Evolutionary conservation across 2,329 filamentous ascomycete genomes (phyloP), one percentile per base, ranked within the genome.

Genomic region (Fusarium buharicum): DNA sequence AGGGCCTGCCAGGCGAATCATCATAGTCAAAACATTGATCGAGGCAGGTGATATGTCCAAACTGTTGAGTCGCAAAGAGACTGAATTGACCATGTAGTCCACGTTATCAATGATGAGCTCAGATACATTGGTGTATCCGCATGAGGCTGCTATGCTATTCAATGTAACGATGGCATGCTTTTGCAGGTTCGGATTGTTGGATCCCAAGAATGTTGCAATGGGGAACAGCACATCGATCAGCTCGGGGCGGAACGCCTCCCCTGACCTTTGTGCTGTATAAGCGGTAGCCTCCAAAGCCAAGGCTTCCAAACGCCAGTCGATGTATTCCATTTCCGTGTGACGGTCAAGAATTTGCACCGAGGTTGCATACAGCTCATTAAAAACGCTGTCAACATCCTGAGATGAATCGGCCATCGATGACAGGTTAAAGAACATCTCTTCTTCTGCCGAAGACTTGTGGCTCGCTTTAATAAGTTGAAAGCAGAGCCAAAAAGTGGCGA

Each of bases 41-140:
- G 92, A 93, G 62, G 96, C 91, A 1, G 94, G 93, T 1, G 93
- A 94, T 48, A 98, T 89, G 64, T 97, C 93, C 64, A 97, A 92
- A 0, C 91, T 92, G 69, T 97, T 97, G 8, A 99, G 84, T 60
- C 93, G 91, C 58, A 98, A 77, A 0, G 91, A 92, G 14, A 99
- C 87, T 0, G 95, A 92, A 72, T 98, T 98, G 59, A 98, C 89
- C 77, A 99, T 90, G 74, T 99, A 99, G 75, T 99, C 95, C 14
- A 92, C 93, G 59, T 99, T 99, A 48, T 90, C 87, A 24, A 98
- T 85, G 34, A 99, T 89, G 64, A 99, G 80, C 14, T 91, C 87
- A 22, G 90, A 89, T 5, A 94, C 90, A 67, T 83, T 88, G 0
- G 72, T 60, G 70, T 98, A 99, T 2, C 85, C 86, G 69, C 92